phyloP scores from a whole-genome alignment of 106 monocot genomes.

The Phalaenopsis aphrodite region DNA sequence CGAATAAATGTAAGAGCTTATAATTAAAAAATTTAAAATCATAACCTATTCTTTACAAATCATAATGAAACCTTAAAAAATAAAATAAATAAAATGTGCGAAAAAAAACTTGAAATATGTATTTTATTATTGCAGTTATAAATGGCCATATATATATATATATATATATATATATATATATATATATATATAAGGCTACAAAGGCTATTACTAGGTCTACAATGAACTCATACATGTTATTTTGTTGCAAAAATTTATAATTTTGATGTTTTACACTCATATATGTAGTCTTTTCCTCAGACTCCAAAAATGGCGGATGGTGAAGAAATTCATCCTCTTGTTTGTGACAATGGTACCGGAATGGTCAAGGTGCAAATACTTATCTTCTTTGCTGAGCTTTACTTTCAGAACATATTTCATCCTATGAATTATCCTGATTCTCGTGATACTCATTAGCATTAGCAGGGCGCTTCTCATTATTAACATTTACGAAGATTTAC shows the following conservation, averaged over 20 bases:
- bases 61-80: background rate
- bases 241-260: background rate
- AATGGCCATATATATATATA: no score
- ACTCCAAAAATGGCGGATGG: conserved; percentile 16
- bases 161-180: background rate
- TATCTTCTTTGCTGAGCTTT: background rate
- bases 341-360: conserved; percentile 30
- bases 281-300: background rate
- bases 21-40: background rate
- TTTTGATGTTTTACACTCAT: background rate
- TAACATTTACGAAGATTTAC: background rate
- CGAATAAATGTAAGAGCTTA: background rate
- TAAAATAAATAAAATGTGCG: background rate
- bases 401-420: background rate
- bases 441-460: background rate
- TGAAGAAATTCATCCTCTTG: conserved; percentile 31
- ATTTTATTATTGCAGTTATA: no score
- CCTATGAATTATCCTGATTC: background rate
- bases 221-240: background rate
- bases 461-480: background rate
- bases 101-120: no score
- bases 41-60: background rate
- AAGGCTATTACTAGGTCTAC: background rate
- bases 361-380: conserved; percentile 24
- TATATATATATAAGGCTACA: background rate